phyloP scores from a whole-genome alignment of 305 asterid species.

The Fraxinus latifolia region DNA sequence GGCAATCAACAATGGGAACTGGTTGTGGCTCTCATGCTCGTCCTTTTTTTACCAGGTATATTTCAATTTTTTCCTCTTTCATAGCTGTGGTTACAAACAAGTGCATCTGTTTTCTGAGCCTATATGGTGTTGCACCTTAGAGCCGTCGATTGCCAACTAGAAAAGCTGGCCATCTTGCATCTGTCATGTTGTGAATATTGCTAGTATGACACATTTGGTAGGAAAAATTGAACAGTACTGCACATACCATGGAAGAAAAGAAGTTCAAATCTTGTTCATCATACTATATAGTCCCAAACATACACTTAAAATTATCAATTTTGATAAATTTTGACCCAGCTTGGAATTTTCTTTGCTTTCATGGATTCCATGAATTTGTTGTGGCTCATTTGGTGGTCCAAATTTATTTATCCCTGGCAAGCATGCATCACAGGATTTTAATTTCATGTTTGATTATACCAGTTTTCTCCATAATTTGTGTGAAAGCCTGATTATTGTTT shows the following conservation, averaged over 20 bases:
- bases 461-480: background rate
- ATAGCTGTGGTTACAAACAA: conserved; percentile 15
- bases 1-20: conserved; percentile 89
- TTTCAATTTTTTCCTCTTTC: conserved; percentile 6
- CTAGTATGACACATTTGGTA: background rate
- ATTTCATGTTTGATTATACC: background rate
- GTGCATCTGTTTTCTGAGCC: background rate
- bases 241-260: background rate
- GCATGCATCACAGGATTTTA: background rate
- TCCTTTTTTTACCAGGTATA: conserved; percentile 91
- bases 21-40: conserved; percentile 96
- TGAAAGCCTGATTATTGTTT: conserved; percentile 10
- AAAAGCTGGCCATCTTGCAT: background rate
- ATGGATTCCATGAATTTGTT: background rate
- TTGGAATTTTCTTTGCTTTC: background rate
- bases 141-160: background rate
- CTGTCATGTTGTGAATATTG: background rate
- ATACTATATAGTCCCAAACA: background rate
- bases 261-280: background rate
- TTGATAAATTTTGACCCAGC: background rate
- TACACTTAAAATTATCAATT: background rate
- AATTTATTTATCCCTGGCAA: background rate
- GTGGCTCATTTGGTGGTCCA: background rate
- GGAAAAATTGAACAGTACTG: background rate
- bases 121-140: background rate